phyloP scores from a whole-genome alignment of 768 basidiomycete species.

The Lactarius quietus region DNA sequence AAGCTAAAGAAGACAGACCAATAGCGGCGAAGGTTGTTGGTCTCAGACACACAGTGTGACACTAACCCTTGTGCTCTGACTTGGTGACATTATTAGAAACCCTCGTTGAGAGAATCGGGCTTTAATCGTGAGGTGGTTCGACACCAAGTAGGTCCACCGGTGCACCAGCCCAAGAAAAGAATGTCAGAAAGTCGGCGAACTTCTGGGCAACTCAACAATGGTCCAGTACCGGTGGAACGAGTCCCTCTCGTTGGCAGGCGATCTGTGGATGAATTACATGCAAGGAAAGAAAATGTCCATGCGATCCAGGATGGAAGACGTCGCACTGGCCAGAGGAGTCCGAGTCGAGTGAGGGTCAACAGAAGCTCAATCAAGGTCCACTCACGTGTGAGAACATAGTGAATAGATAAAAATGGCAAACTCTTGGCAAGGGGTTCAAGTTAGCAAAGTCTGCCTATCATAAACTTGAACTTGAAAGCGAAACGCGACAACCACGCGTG shows the following conservation, averaged over 20 bases:
- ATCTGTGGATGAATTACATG: not conserved
- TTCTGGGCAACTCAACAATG: not conserved
- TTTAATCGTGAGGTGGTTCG: not conserved
- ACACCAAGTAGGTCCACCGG: too few relatives aligned
- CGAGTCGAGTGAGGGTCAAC: not conserved
- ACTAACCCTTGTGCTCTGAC: not conserved
- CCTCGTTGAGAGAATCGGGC: not conserved
- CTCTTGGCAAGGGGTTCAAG: too few relatives aligned
- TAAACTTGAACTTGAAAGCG: too few relatives aligned
- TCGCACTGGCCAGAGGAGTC: not conserved
- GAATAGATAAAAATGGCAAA: too few relatives aligned
- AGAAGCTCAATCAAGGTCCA: not conserved
- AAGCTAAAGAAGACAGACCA: not conserved
- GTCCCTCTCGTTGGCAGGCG: not conserved
- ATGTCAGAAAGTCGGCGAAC: too few relatives aligned
- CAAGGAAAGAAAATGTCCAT: not conserved
- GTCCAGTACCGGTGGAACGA: not conserved
- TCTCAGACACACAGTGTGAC: not conserved
- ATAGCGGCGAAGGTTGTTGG: not conserved
- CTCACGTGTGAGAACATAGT: not conserved
- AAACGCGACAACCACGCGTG: too few relatives aligned
- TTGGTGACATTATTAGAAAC: not conserved
- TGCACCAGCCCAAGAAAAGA: too few relatives aligned
- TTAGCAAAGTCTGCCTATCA: too few relatives aligned
- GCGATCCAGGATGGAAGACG: not conserved